Conservation (phyloP, 768 basidiomycete species). For the Boletus tomentosulus region DNA sequence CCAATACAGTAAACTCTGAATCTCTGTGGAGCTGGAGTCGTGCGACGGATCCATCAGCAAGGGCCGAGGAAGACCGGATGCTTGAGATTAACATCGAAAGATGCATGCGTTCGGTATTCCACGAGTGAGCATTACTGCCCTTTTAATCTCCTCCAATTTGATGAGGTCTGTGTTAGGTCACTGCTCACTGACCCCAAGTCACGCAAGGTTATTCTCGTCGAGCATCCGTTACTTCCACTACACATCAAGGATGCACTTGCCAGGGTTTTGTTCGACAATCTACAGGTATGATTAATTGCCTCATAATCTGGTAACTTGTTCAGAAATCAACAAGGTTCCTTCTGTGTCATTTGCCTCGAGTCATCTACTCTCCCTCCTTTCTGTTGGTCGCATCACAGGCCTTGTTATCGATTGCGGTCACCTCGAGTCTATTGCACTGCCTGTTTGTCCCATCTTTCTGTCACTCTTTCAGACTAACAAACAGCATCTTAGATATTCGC, state of each 20-base stretch:
- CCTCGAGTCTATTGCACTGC: constrained; percentile 82
- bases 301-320: background rate
- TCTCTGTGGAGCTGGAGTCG: constrained; percentile 61
- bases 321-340: constrained; percentile 59
- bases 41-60: constrained; percentile 48
- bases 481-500: constrained; percentile 72
- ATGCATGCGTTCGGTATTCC: constrained; percentile 73
- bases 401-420: constrained; percentile 92
- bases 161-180: constrained; percentile 49
- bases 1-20: constrained; percentile 39
- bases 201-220: constrained; percentile 89
- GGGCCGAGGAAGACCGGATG: constrained; percentile 70
- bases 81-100: constrained; percentile 67
- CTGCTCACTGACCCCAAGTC: constrained; percentile 93
- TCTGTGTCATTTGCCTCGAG: constrained; percentile 91
- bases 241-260: constrained; percentile 88
- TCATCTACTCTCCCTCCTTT: constrained; percentile 79
- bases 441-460: constrained; percentile 48
- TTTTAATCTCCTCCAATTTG: constrained; percentile 8
- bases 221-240: constrained; percentile 82
- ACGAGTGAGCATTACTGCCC: constrained; percentile 55
- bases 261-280: constrained; percentile 81
- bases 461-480: background rate
- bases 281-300: constrained; percentile 51
- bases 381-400: constrained; percentile 86